A percentile compares a stretch with the other conserved stretches of the same genome.
Evolutionary conservation across 208 protist genomes (phyloP).

Genomic region (Acanthamoeba sp.): DNA sequence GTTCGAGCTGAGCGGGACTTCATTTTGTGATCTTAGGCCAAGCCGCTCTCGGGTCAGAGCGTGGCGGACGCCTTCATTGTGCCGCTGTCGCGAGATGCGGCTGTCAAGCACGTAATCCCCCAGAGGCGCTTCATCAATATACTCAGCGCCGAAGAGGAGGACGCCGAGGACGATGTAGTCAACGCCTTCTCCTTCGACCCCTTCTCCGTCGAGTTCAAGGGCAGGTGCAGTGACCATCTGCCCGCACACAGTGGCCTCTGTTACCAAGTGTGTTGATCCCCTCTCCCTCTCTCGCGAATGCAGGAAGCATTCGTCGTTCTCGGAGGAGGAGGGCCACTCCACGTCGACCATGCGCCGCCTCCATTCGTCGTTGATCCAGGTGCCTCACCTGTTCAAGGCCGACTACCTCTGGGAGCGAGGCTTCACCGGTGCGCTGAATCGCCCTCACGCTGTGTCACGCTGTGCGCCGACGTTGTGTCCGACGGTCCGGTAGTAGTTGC

Average conservation of each 20-base stretch:
- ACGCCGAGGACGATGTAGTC: background rate
- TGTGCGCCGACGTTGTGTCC: too few species aligned
- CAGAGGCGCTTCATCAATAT: slow-evolving; percentile 65
- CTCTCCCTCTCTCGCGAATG: background rate
- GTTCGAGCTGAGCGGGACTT: background rate
- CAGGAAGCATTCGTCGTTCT: slow-evolving; percentile 47
- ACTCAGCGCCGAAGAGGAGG: slow-evolving; percentile 10
- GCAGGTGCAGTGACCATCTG: slow-evolving; percentile 27
- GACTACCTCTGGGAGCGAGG: slow-evolving; percentile 68
- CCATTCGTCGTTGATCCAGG: slow-evolving; percentile 73
- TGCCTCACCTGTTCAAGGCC: slow-evolving; percentile 62
- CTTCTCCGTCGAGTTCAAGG: slow-evolving; percentile 52
- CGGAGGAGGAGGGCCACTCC: slow-evolving; percentile 43
- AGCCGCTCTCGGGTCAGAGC: background rate
- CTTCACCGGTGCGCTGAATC: background rate
- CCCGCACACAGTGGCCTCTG: background rate
- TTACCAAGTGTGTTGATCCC: too few species aligned
- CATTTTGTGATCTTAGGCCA: too few species aligned
- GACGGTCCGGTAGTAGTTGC: too few species aligned
- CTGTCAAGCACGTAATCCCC: slow-evolving; percentile 66
- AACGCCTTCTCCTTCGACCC: slow-evolving; percentile 13
- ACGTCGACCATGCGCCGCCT: slow-evolving; percentile 58
- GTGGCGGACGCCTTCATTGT: background rate
- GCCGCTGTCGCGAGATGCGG: background rate
- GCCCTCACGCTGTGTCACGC: too few species aligned